phyloP scores from a whole-genome alignment of 345 rosid species.

The Sisymbrium irio region DNA sequence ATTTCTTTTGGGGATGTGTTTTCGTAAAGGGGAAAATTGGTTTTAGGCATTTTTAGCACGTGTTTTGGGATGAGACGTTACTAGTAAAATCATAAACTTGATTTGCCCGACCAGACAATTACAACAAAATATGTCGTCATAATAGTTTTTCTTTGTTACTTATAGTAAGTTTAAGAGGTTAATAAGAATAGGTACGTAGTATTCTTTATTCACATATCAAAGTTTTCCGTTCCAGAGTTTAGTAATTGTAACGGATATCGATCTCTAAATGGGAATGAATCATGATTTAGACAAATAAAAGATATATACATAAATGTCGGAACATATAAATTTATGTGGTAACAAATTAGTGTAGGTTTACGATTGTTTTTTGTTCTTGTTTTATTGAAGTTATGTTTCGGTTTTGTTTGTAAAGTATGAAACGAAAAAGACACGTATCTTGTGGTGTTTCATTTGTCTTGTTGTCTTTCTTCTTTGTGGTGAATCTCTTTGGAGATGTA shows the following conservation, averaged over 20 bases:
- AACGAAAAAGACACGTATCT: constrained; percentile 1
- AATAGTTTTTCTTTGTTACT: neutral
- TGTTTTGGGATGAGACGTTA: constrained; percentile 16
- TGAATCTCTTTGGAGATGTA: neutral
- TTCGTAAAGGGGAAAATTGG: constrained; percentile 2
- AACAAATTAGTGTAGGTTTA: neutral
- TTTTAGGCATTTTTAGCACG: constrained; percentile 16
- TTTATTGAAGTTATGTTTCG: neutral
- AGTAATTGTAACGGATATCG: neutral
- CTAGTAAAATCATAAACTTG: constrained; percentile 6
- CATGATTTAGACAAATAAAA: neutral
- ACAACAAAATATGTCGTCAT: neutral
- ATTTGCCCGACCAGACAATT: neutral
- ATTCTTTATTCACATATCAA: neutral
- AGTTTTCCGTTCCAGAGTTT: neutral
- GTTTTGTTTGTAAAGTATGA: neutral
- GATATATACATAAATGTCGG: neutral
- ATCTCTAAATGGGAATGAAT: neutral
- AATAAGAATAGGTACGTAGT: neutral
- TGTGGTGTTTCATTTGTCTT: constrained; percentile 1
- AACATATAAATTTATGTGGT: neutral
- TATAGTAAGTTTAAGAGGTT: neutral
- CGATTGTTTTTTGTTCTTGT: neutral
- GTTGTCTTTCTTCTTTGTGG: neutral
- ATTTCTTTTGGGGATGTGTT: constrained; percentile 22